Base-by-base conservation (phyloP, 257 asterid genomes). In the Vinca minor region DNA sequence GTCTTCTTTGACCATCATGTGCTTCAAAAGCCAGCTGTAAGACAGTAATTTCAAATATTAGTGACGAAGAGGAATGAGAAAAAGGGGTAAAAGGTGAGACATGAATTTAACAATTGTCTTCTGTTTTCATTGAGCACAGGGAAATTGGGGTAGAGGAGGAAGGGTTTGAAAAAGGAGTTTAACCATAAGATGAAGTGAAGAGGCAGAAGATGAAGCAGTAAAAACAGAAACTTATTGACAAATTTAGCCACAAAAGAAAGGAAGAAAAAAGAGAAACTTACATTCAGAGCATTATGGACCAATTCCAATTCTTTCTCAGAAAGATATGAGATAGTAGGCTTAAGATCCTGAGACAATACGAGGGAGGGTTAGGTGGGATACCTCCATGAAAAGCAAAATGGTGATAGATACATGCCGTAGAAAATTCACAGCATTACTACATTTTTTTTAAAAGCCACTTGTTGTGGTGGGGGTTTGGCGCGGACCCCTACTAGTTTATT, bases 1-100 rank as follows among this genome's bases (percentile, higher is more conserved):
- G 96, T 76, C 97, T 82, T 80, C 79, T 87, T 76, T 91, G 96
- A 70, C 97, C 97, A 78, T 91, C 81, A 73, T 91, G 97, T 57
- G 97, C 97, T 76, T 82, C 95, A 81, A 85, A 91, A 69, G 97
- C 97, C 77, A 81, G 66, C 83, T 81, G 77, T 68, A 73, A 62
- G 57, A 70, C 29, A 32, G 23, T 25, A 42, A 53, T 34, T 50
- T 31, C 25, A 44, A 60, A 17, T 11, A 13, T 38, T 34, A 20
- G 21, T 36, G 49, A 23, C 35, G n/a, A 35, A 59, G 50, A 38
- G 20, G 13, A n/a, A n/a, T n/a, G n/a, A 23, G 18, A 7, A 8
- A 26, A 46, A 41, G 5, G 66, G n/a, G 23, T 17, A 17, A 56
- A 56, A 6, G 62, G 42, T 2, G 0, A 55, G 61, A 55, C 35